phyloP scores from a whole-genome alignment of 1,139 yeast genomes.

The Yamadazyma dendronema region DNA sequence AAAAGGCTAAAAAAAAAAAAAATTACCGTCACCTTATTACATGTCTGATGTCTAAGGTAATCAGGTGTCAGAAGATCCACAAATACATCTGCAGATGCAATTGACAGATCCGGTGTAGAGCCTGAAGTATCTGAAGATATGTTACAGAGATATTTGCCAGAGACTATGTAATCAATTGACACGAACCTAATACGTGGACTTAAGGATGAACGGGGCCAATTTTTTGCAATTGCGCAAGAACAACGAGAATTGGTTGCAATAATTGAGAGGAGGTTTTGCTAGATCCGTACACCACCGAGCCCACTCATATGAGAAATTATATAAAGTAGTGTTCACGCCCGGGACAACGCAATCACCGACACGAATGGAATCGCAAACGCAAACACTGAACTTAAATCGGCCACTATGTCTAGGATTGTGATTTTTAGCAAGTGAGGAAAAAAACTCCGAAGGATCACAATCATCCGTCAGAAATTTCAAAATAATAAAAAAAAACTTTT shows the following conservation, averaged over 20 bases:
- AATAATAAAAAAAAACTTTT: not conserved
- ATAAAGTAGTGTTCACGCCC: slow-evolving; percentile 1
- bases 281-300: not conserved
- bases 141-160: not conserved
- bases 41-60: not conserved
- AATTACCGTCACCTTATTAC: slow-evolving; percentile 11
- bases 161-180: not conserved
- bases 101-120: not conserved
- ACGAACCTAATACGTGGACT: not conserved
- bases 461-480: slow-evolving; percentile 19
- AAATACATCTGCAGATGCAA: not conserved
- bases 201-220: not conserved
- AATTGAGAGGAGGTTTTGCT: no score
- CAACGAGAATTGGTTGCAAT: not conserved
- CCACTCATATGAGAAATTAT: not conserved
- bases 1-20: not conserved
- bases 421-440: not conserved
- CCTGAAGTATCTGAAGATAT: not conserved
- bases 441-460: slow-evolving; percentile 21
- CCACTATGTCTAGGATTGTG: not conserved
- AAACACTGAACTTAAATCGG: not conserved
- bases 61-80: not conserved
- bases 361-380: not conserved
- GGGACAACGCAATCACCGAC: not conserved
- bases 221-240: not conserved